phyloP scores from a whole-genome alignment of 2,329 filamentous ascomycete species.

The Phialophora tarda region DNA sequence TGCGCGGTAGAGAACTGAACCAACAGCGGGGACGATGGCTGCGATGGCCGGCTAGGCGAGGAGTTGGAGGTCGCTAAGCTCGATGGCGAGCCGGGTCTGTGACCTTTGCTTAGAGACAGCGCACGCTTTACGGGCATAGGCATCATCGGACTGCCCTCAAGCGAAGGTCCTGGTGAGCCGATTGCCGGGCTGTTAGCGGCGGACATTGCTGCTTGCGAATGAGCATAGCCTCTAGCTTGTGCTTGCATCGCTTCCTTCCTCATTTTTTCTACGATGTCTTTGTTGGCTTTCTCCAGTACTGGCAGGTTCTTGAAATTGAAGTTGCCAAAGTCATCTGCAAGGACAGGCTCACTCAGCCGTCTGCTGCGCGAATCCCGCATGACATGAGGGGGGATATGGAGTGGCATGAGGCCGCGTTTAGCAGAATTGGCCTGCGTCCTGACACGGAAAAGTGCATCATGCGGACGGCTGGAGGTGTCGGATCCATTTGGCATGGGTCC shows the following conservation, averaged over 20 bases:
- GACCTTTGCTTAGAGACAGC: conserved; percentile 80
- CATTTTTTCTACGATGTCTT: conserved; percentile 96
- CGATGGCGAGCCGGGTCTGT: conserved; percentile 86
- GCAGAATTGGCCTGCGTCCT: conserved; percentile 84
- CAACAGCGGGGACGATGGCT: conserved; percentile 87
- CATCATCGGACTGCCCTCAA: conserved; percentile 85
- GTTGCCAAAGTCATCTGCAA: conserved; percentile 89
- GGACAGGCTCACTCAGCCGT: conserved; percentile 86
- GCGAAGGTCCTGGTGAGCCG: conserved; percentile 67
- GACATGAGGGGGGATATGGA: conserved; percentile 96
- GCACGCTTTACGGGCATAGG: conserved; percentile 80
- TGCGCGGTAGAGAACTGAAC: conserved; percentile 92
- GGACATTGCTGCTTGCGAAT: conserved; percentile 48
- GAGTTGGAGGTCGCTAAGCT: conserved; percentile 78
- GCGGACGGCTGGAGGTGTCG: conserved; percentile 86
- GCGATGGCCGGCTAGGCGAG: conserved; percentile 84
- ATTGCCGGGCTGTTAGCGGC: conserved; percentile 43
- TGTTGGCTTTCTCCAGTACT: conserved; percentile 96
- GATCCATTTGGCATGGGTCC: conserved; percentile 64
- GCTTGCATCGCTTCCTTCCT: conserved; percentile 85
- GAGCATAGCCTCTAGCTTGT: conserved; percentile 58
- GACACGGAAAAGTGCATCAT: conserved; percentile 90
- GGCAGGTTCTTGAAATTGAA: conserved; percentile 98
- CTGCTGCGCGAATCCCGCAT: conserved; percentile 80
- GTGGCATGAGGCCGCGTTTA: conserved; percentile 89